Evolutionary conservation across 768 basidiomycete species (phyloP).

Genomic region (Saitozyma podzolica): DNA sequence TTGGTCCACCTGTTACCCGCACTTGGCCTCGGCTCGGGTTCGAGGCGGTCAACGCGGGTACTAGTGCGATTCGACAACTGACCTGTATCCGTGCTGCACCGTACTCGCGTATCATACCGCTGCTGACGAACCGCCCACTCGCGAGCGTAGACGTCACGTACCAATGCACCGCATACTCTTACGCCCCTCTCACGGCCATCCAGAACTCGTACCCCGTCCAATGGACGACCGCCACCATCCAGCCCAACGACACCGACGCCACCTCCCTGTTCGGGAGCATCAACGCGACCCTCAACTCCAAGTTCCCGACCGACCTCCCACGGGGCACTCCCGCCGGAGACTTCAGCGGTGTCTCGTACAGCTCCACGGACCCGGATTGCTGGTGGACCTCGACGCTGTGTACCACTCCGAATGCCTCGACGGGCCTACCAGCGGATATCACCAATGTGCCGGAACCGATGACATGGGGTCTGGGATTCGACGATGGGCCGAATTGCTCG

Average conservation of each 20-base stretch:
- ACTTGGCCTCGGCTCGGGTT: too few species aligned
- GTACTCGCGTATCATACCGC: background rate
- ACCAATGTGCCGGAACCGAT: slow-evolving; percentile 47
- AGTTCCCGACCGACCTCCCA: slow-evolving; percentile 41
- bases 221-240: slow-evolving; percentile 46
- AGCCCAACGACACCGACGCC: slow-evolving; percentile 47
- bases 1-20: background rate
- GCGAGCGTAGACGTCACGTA: slow-evolving; percentile 25
- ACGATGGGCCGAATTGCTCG: slow-evolving; percentile 54
- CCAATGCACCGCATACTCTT: slow-evolving; percentile 51
- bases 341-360: slow-evolving; percentile 42
- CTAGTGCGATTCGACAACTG: too few species aligned
- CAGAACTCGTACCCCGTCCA: slow-evolving; percentile 41
- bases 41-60: too few species aligned
- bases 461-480: slow-evolving; percentile 52
- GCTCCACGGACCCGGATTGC: slow-evolving; percentile 50
- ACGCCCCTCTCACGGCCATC: slow-evolving; percentile 31
- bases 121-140: background rate
- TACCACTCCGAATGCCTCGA: slow-evolving; percentile 33
- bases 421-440: slow-evolving; percentile 46
- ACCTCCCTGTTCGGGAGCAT: slow-evolving; percentile 39
- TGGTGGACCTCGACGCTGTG: slow-evolving; percentile 53
- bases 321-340: slow-evolving; percentile 50
- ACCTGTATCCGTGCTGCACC: background rate
- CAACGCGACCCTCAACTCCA: slow-evolving; percentile 40